Base-by-base conservation (phyloP, 2,329 filamentous ascomycete species). In the Aspergillus ochraceus region DNA sequence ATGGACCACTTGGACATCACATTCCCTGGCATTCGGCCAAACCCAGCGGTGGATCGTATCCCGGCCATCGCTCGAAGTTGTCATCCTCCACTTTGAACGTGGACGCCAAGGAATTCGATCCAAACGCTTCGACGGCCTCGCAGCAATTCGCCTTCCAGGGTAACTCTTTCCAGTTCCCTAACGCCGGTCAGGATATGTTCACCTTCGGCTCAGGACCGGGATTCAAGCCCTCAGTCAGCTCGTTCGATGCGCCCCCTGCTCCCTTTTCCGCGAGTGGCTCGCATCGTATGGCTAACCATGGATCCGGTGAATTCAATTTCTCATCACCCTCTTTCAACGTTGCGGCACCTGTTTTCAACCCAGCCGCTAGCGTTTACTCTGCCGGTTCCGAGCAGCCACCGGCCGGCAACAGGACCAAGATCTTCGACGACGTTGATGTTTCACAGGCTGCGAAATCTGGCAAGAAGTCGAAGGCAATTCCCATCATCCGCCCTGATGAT, bases 61-160 rank as follows among this genome's bases (percentile, higher is more conserved):
- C 61, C 17, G 77, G 84, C 64, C 90, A 92, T 69, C 83, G 81
- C 19, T 89, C 88, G 71, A 91, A 89, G 68, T 81, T 87, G 3
- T 93, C 82, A 0, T 76, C 88, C 49, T 91, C 92, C 0, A 93
- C 88, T 66, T 84, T 98, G 67, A 98, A 98, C 68, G 92, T 96
- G 30, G 86, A 89, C 63, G 94, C 94, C 0, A 90, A 92, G 51
- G 91, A 95, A 70, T 97, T 97, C 81, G 91, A 89, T 57, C 84
- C 85, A 6, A 75, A 75, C 39, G 77, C 78, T 17, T 78, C 81
- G 2, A 85, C 85, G 66, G 78, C 76, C 49, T 77, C 82, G 17
- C 77, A 74, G 17, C 71, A 71, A 47, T 77, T 78, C 60, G 73
- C 80, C 2, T 81, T 81, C 17, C 76, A 76, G 49, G 71, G 71